These are phyloP conservation scores for Pisolithus sp. DNA, from an alignment of 768 basidiomycete species.

Conservation along the genomic window DNA sequence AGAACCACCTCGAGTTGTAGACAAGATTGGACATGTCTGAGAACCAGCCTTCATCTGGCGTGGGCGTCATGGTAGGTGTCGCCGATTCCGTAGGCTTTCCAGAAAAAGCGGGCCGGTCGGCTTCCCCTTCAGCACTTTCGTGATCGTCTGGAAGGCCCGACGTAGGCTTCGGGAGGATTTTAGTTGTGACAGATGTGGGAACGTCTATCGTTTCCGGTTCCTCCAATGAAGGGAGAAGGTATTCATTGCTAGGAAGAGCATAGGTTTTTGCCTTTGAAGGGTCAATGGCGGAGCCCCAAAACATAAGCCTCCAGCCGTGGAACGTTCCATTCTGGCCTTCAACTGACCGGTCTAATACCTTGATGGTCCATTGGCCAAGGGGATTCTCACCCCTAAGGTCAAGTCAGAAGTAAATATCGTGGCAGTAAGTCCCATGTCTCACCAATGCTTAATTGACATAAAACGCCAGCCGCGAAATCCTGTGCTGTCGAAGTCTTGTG, in stretches of 20 bases:
- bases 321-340: conserved; percentile 56
- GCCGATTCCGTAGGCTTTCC: conserved; percentile 22
- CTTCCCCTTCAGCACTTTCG: conserved; percentile 72
- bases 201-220: conserved; percentile 35
- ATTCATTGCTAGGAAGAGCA: conserved; percentile 48
- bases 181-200: conserved; percentile 42
- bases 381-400: conserved; percentile 82
- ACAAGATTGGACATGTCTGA: conserved; percentile 68
- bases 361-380: conserved; percentile 84
- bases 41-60: conserved; percentile 82
- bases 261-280: conserved; percentile 57
- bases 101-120: conserved; percentile 66
- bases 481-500: conserved; percentile 51
- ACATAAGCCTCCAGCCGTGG: conserved; percentile 85
- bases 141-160: conserved; percentile 84
- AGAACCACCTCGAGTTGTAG: conserved; percentile 82
- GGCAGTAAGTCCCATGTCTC: conserved; percentile 7
- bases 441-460: conserved; percentile 99
- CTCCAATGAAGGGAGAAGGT: conserved; percentile 42
- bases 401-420: conserved; percentile 10
- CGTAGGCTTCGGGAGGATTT: conserved; percentile 78
- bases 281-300: conserved; percentile 88
- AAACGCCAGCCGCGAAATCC: conserved; percentile 98
- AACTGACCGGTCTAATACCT: conserved; percentile 74
- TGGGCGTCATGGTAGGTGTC: conserved; percentile 41